Evolutionary conservation across 1,284 basidiomycete genomes (phyloP).

Genomic region (Puccinia brachypodii): DNA sequence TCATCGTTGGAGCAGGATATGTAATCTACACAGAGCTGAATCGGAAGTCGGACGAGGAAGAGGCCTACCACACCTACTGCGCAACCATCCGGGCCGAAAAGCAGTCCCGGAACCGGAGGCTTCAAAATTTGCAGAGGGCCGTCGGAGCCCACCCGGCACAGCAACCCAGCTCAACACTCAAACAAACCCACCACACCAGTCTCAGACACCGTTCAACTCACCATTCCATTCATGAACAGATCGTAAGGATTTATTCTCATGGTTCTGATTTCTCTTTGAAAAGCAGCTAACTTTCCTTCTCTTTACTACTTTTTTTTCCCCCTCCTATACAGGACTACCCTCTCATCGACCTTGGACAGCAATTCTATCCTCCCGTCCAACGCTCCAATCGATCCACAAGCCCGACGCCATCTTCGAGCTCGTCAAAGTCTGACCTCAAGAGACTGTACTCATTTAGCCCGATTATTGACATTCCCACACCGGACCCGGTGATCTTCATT

Average conservation of each 20-base stretch:
- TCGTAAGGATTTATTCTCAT: not conserved
- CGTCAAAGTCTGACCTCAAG: not conserved
- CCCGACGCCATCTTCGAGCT: not conserved
- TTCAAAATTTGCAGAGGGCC: not conserved
- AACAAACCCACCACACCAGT: not conserved
- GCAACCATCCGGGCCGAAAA: conserved; percentile 11
- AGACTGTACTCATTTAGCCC: not conserved
- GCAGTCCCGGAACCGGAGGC: not conserved
- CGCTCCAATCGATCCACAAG: not conserved
- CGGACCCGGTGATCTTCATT: not conserved
- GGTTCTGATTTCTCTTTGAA: too few relatives aligned
- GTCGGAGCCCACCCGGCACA: not conserved
- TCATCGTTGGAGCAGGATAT: conserved; percentile 17
- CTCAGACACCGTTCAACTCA: conserved; percentile 2
- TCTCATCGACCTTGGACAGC: conserved; percentile 1
- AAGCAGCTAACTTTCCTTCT: not conserved
- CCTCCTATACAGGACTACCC: conserved; percentile 18
- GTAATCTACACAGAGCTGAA: conserved; percentile 9
- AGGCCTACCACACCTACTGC: conserved; percentile 17
- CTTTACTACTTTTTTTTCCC: too few relatives aligned
- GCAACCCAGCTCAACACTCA: not conserved
- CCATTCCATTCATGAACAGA: not conserved
- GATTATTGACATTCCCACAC: not conserved
- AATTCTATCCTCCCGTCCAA: conserved; percentile 3
- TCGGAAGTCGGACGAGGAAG: conserved; percentile 7